Evolutionary conservation across 1,284 basidiomycete species (phyloP).

Genomic region (Sporisorium sorghi): DNA sequence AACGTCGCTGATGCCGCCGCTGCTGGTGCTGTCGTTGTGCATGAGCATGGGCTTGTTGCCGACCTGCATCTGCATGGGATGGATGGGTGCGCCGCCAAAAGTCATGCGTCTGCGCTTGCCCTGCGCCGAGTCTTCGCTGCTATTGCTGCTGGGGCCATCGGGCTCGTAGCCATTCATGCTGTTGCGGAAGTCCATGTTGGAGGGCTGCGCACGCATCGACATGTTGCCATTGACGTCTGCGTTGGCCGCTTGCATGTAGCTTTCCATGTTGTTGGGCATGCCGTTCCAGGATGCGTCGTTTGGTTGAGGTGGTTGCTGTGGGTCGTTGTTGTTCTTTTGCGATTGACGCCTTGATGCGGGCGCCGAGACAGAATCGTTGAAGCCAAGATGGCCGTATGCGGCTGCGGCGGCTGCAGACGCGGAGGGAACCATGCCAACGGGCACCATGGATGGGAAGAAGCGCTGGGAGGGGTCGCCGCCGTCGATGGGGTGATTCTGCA

Average conservation of each 20-base stretch:
- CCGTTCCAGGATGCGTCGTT: conserved; percentile 19
- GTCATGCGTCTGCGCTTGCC: conserved; percentile 53
- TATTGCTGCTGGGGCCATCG: conserved; percentile 32
- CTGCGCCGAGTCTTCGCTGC: conserved; percentile 37
- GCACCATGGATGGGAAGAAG: conserved; percentile 16
- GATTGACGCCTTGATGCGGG: conserved; percentile 34
- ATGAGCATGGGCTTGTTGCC: conserved; percentile 24
- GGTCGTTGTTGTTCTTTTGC: conserved; percentile 26
- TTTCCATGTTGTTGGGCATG: conserved; percentile 23
- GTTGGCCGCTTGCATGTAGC: conserved; percentile 21
- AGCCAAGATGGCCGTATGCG: conserved; percentile 52
- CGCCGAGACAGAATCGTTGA: conserved; percentile 34
- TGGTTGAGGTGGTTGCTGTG: conserved; percentile 7
- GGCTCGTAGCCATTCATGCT: conserved; percentile 37
- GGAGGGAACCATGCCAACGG: conserved; percentile 33
- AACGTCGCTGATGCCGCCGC: conserved; percentile 26
- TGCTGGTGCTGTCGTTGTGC: conserved; percentile 39
- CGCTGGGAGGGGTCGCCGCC: conserved; percentile 26
- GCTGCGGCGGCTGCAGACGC: conserved; percentile 51
- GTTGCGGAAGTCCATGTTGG: conserved; percentile 21
- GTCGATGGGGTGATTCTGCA: conserved; percentile 13
- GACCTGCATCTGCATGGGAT: conserved; percentile 16
- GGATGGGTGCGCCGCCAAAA: conserved; percentile 36
- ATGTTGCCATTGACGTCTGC: conserved; percentile 11
- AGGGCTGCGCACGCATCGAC: conserved; percentile 27